Evolutionary conservation across 2,329 filamentous ascomycete species (phyloP).

Genomic region (Alternaria brassicae): DNA sequence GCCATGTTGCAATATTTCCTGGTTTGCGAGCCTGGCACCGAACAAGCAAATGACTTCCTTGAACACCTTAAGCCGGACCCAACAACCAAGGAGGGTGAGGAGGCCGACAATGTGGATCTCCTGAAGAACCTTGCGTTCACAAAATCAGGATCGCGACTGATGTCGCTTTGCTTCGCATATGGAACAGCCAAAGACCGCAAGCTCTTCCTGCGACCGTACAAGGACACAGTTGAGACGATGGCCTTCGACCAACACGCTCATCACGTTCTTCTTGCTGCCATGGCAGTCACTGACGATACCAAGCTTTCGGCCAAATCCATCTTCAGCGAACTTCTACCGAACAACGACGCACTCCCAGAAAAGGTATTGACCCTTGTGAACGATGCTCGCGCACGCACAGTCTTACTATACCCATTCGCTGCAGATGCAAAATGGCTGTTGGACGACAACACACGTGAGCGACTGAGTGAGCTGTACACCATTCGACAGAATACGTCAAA

Average conservation of each 20-base stretch:
- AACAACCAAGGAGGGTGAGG: constrained; percentile 65
- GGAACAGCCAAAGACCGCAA: constrained; percentile 93
- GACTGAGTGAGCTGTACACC: constrained; percentile 78
- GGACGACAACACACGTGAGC: constrained; percentile 66
- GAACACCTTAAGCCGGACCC: constrained; percentile 93
- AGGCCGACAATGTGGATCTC: constrained; percentile 64
- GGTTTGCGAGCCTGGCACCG: constrained; percentile 75
- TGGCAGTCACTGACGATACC: constrained; percentile 94
- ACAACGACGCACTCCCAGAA: constrained; percentile 60
- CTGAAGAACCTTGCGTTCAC: constrained; percentile 97
- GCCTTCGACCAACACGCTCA: constrained; percentile 81
- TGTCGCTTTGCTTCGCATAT: constrained; percentile 81
- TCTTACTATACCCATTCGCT: constrained; percentile 83
- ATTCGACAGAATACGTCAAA: constrained; percentile 88
- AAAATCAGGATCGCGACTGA: constrained; percentile 81
- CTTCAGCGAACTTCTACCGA: constrained; percentile 79
- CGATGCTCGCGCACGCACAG: constrained; percentile 68
- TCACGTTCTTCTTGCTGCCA: constrained; percentile 80
- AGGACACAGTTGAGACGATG: constrained; percentile 86
- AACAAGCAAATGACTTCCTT: constrained; percentile 85
- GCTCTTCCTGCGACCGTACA: constrained; percentile 84
- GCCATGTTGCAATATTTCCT: constrained; percentile 97
- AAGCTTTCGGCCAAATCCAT: constrained; percentile 85
- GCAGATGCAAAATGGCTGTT: constrained; percentile 68
- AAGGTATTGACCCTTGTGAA: constrained; percentile 71